Evolutionary conservation across 495 filamentous ascomycete species (phyloP).

Genomic region (Daldinia bambusicola): DNA sequence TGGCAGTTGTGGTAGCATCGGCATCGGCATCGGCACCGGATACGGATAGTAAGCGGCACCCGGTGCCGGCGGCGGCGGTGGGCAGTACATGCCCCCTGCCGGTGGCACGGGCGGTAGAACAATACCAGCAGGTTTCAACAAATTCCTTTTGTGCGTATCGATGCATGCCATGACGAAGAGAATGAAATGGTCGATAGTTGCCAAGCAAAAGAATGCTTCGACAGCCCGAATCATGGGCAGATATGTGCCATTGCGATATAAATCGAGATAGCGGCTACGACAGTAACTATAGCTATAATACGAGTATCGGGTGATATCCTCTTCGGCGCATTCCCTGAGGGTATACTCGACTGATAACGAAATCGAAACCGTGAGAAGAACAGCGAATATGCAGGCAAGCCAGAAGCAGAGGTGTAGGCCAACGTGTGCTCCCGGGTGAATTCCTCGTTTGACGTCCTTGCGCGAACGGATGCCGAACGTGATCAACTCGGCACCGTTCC

Average conservation of each 20-base stretch:
- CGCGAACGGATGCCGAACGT: slow-evolving; percentile 39
- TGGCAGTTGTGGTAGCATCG: slow-evolving; percentile 13
- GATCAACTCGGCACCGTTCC: slow-evolving; percentile 52
- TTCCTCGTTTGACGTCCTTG: slow-evolving; percentile 43
- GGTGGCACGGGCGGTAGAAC: slow-evolving; percentile 26
- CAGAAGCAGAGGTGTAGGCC: slow-evolving; percentile 51
- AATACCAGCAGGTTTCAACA: slow-evolving; percentile 28
- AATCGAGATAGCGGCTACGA: slow-evolving; percentile 1
- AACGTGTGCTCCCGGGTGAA: slow-evolving; percentile 54
- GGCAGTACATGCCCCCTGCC: slow-evolving; percentile 33
- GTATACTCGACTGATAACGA: background rate
- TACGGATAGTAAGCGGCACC: slow-evolving; percentile 43
- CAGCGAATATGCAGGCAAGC: slow-evolving; percentile 46
- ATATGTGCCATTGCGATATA: slow-evolving; percentile 25
- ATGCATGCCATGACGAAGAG: slow-evolving; percentile 59
- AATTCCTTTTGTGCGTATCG: slow-evolving; percentile 51
- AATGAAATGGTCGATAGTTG: slow-evolving; percentile 49
- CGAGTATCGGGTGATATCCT: slow-evolving; percentile 5
- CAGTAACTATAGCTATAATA: slow-evolving; percentile 35
- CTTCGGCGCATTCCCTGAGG: slow-evolving; percentile 17
- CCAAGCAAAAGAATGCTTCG: slow-evolving; percentile 35
- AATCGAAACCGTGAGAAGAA: slow-evolving; percentile 22
- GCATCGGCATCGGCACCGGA: slow-evolving; percentile 32
- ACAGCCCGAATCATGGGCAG: slow-evolving; percentile 36
- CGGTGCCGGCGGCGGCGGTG: slow-evolving; percentile 14